phyloP scores from a whole-genome alignment of 1,284 basidiomycete species.

The Coriolopsis trogii region DNA sequence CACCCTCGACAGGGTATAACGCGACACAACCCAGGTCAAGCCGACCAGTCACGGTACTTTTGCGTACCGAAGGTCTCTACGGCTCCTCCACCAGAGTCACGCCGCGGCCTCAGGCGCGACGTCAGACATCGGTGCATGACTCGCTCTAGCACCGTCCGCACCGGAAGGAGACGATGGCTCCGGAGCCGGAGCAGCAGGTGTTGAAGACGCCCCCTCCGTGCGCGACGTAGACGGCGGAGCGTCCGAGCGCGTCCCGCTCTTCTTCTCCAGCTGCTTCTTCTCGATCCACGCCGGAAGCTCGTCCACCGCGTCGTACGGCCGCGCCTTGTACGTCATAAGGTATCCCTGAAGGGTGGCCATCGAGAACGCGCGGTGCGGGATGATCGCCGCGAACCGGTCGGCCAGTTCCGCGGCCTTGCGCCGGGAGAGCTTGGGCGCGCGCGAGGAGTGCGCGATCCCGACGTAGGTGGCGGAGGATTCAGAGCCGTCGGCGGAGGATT shows the following conservation, averaged over 20 bases:
- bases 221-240: not conserved
- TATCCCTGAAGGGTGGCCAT: slow-evolving; percentile 79
- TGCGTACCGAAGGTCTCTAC: too few species aligned
- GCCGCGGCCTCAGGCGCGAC: too few species aligned
- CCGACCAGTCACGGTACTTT: too few species aligned
- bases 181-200: too few species aligned
- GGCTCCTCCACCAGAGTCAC: too few species aligned
- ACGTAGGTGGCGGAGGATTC: slow-evolving; percentile 18
- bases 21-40: too few species aligned
- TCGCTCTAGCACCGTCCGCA: too few species aligned
- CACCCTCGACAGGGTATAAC: too few species aligned
- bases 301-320: slow-evolving; percentile 59
- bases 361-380: slow-evolving; percentile 69
- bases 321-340: slow-evolving; percentile 69
- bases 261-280: slow-evolving; percentile 27
- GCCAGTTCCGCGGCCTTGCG: slow-evolving; percentile 49
- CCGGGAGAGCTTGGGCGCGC: slow-evolving; percentile 38
- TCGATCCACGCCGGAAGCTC: slow-evolving; percentile 31
- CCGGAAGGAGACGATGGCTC: too few species aligned
- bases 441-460: slow-evolving; percentile 37
- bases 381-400: slow-evolving; percentile 52
- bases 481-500: slow-evolving; percentile 13
- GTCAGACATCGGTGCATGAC: too few species aligned
- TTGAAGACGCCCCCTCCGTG: too few species aligned
- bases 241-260: slow-evolving; percentile 3